Base-by-base conservation (phyloP, 768 basidiomycete species). In the Rossbeevera mucosa region DNA sequence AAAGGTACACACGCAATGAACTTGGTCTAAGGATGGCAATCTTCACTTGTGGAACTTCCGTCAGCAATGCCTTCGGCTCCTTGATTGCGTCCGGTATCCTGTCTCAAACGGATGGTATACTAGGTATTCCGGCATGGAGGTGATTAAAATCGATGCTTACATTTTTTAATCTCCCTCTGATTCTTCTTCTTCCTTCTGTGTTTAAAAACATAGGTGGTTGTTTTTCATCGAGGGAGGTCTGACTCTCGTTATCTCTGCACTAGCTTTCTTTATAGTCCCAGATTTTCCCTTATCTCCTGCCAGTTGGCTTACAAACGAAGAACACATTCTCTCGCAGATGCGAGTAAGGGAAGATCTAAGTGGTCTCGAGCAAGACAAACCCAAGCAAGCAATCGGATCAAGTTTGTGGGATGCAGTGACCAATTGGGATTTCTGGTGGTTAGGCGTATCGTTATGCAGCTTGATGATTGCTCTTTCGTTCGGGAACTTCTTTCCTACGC, bases 401-500 rank as follows among this genome's bases (percentile, higher is more conserved):
- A 85, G 85, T 12, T 64, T 90, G 7, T 50, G 64, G 7, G 62
- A 83, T 59, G 83, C 87, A 14, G 25, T 88, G 49, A 74, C 72
- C 22, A 89, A 93, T 63, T 83, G 82, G 85, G 87, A 82, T 68
- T 84, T 92, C 31, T 92, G 89, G 85, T 86, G 80, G 80, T 73
- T 94, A 44, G 78, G 86, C 11, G 54, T 88, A 26, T 76, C 83
- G 2, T 65, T 87, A 45, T 80, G 78, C 20, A 77, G 78, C 54
- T 75, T 82, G 69, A 11, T 18, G 36, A 66, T 82, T 28, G 79
- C 85, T 9, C 63, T 88, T 30, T 83, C 81, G 12, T 91, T 91
- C 74, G 85, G 86, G 62, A 83, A 81, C 16, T 90, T 83, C 67
- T 91, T 91, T 72, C 88, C 86, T 9, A 88, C 88, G 0, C 70